Base-by-base conservation (phyloP, 75 land plant species). In the Chamaecyparis obtusa region DNA sequence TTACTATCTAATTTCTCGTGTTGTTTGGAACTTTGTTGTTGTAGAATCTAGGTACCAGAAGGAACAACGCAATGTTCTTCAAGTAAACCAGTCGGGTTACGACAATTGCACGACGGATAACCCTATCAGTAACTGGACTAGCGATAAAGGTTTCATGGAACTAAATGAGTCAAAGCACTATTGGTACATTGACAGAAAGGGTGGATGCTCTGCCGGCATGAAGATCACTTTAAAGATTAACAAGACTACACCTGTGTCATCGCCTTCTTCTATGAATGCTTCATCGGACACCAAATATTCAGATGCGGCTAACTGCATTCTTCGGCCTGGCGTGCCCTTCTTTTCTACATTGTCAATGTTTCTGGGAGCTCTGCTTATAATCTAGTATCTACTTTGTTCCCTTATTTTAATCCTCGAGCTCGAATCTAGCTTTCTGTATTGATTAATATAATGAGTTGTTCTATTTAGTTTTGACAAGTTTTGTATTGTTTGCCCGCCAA, bases 1-100 rank as follows among this genome's bases (percentile, higher is more conserved):
- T n/a, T n/a, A n/a, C n/a, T n/a, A 46, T n/a, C 33, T 84, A 54
- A 37, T 30, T 37, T 3, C 21, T 57, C 19, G 35, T 79, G 6
- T n/a, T 54, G 37, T 39, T 36, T 77, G 5, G 13, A 8, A 11
- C 24, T 37, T 21, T 64, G 69, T 44, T 14, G 17, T 74, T 67
- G 80, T 89, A 93, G 95, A 93, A 44, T 94, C 92, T 86, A 88
- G 95, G 92, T 94, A 94, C 91, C 92, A 86, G 86, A 94, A 90
- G 87, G 89, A 57, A 8, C 33, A 49, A 33, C 91, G 91, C 92
- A 94, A 92, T 85, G 95, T 94, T 87, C 89, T 92, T 81, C 88
- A 89, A 87, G 95, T 94, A 87, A 94, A 94, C 89, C 85, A 92
- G 84, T 92, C 93, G 17, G 95, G 95, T 1, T 94, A 94, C 85